These are phyloP conservation scores for Solanum chmielewskii DNA, from an alignment of 257 asterid species.

Conservation along the genomic window DNA sequence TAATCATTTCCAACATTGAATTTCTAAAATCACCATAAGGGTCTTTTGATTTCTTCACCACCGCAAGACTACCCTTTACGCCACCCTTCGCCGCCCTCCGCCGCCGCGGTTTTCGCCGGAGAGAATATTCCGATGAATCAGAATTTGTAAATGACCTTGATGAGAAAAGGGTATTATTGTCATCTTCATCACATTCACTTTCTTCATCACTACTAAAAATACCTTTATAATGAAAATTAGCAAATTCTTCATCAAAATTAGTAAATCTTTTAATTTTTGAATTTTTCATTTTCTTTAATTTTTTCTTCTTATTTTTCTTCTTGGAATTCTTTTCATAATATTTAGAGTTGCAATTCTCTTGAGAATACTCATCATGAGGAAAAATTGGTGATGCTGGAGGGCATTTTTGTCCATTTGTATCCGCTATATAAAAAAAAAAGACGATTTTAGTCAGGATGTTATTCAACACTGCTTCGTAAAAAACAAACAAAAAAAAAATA, in stretches of 20 bases:
- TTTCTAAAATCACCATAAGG: constrained; percentile 42
- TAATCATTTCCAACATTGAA: constrained; percentile 57
- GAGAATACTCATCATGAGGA: neutral
- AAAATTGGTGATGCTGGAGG: neutral
- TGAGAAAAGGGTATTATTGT: constrained; percentile 17
- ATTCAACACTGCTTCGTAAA: neutral
- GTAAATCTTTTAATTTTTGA: neutral
- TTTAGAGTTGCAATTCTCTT: neutral
- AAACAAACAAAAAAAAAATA: neutral
- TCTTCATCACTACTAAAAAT: constrained; percentile 4
- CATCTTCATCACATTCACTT: neutral
- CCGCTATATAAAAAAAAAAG: neutral
- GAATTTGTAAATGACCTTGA: constrained; percentile 20
- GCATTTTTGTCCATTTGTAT: neutral
- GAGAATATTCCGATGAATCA: constrained; percentile 7
- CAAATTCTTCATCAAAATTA: neutral
- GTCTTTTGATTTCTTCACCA: constrained; percentile 45
- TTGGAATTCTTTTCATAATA: neutral
- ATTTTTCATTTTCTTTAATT: neutral
- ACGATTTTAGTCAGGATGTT: neutral
- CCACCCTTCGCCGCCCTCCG: neutral
- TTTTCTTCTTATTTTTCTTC: neutral
- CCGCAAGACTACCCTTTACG: constrained; percentile 22
- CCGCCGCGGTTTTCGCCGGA: constrained; percentile 5
- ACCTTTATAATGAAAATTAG: neutral